Evolutionary conservation across 768 basidiomycete genomes (phyloP), one percentile per base, ranked within the genome.

Genomic region (Pisolithus albus): DNA sequence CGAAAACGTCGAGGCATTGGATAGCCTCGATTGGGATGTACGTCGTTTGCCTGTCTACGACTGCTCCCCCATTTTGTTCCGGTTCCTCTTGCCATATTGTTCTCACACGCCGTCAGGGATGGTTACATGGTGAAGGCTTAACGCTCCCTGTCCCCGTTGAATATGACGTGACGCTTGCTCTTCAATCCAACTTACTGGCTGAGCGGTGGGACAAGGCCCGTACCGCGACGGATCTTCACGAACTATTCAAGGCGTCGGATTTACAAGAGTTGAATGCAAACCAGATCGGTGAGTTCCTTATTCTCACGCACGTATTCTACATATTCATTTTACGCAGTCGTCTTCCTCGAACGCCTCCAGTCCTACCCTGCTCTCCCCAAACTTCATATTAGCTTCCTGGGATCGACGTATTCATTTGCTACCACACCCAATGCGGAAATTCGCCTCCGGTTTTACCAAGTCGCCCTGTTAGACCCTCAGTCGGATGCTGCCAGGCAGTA

Each of bases 271-370:
- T 91, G 65, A 81, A 81, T 55, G 77, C 87, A 0, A 86, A 86
- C 58, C 92, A 94, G 64, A 89, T 81, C 58, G 73, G 89, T 88
- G 47, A 55, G 75, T 69, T 16, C 28, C 36, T 18, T 19, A 15
- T 18, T 37, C 36, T 28, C 21, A 5, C 36, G 13, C 10, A 50
- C 15, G 7, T 39, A 5, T 19, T 7, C 40, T 8, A 8, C 23
- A 39, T 44, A 16, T 30, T 23, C 23, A 26, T 11, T 39, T 34
- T 43, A 15, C 53, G 21, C 61, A 88, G 88, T 88, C 53, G 89
- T 84, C 49, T 93, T 95, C 75, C 79, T 95, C 42, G 86, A 93
- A 65, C 81, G 80, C 41, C 75, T 95, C 5, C 79, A 86, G 55
- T 69, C 79, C n/a, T 80, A 78, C 60, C 37, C 68, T 0, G 64